Percentiles rank a stretch among this genome's conserved stretches.
Evolutionary conservation across 2,329 filamentous ascomycete genomes (phyloP).

Genomic region (Colletotrichum incanum): DNA sequence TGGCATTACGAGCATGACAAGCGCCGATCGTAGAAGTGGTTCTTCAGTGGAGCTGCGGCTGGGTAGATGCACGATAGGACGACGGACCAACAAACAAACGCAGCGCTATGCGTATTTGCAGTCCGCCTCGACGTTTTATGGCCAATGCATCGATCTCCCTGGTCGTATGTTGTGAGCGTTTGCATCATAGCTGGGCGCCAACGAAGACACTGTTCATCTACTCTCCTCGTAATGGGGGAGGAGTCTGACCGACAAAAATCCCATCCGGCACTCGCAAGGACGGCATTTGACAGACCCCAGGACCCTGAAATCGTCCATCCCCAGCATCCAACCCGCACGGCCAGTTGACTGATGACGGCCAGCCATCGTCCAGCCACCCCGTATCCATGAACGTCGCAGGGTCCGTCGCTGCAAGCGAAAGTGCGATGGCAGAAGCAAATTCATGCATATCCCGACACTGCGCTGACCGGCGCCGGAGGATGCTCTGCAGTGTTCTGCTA

Average conservation of each 20-base stretch:
- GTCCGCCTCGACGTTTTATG: not conserved
- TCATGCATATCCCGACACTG: constrained; percentile 22
- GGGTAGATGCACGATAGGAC: constrained; percentile 1
- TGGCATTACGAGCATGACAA: constrained; percentile 34
- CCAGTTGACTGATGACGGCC: not conserved
- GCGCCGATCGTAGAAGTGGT: constrained; percentile 20
- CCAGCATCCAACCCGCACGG: not conserved
- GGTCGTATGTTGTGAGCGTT: not conserved
- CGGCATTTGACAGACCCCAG: not conserved
- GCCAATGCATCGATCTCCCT: not conserved
- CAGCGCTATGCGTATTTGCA: not conserved
- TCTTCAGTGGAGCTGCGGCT: constrained; percentile 14
- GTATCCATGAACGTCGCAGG: not conserved
- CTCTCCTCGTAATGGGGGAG: constrained; percentile 15
- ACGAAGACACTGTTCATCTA: constrained; percentile 7
- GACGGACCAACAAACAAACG: constrained; percentile 5
- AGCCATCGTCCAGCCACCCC: constrained; percentile 18
- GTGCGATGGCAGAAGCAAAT: not conserved
- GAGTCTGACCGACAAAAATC: constrained; percentile 11
- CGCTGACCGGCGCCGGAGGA: not conserved
- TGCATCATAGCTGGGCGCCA: not conserved
- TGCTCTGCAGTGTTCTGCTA: constrained; percentile 2
- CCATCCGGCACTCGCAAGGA: not conserved
- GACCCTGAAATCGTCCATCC: constrained; percentile 22
- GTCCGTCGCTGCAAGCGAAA: constrained; percentile 16